A percentile compares a stretch with the other conserved stretches of the same genome.
Conservation (phyloP, 2,329 filamentous ascomycete genomes). For the Colletotrichum sojae region DNA sequence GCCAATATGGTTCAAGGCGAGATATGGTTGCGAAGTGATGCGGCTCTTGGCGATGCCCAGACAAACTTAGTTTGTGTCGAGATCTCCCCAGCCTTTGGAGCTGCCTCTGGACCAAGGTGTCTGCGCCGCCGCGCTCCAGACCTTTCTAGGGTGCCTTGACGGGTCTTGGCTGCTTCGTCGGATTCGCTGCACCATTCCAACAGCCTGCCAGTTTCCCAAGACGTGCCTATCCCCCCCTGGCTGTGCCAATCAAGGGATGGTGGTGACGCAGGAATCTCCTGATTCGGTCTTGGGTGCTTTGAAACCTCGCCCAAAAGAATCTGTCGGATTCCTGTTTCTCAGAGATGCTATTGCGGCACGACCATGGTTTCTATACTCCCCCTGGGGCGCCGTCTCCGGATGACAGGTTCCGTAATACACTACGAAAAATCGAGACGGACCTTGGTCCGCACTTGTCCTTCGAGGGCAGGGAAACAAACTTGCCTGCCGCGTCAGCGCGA, state of each 20-base stretch:
- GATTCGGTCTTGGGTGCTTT: conserved; percentile 12
- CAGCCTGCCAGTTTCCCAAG: conserved; percentile 5
- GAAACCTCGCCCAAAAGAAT: neutral
- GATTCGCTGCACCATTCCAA: neutral
- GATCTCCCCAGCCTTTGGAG: neutral
- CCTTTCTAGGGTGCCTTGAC: neutral
- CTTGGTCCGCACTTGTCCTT: neutral
- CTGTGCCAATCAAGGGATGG: conserved; percentile 28
- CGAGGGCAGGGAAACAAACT: neutral
- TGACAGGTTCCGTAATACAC: neutral
- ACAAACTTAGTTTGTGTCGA: neutral
- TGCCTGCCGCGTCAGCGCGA: neutral
- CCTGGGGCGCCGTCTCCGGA: neutral
- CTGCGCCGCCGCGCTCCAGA: conserved; percentile 4
- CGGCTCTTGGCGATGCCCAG: conserved; percentile 28
- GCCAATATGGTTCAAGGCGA: neutral
- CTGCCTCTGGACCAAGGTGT: neutral
- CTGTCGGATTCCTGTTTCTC: conserved; percentile 8
- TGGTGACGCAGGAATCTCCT: conserved; percentile 35
- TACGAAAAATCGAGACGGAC: neutral
- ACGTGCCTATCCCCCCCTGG: neutral
- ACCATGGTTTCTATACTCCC: neutral
- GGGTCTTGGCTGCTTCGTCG: conserved; percentile 14
- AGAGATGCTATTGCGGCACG: neutral
- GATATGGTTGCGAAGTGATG: conserved; percentile 13